phyloP scores from a whole-genome alignment of 2,329 filamentous ascomycete species.

The Xylaria multiplex region DNA sequence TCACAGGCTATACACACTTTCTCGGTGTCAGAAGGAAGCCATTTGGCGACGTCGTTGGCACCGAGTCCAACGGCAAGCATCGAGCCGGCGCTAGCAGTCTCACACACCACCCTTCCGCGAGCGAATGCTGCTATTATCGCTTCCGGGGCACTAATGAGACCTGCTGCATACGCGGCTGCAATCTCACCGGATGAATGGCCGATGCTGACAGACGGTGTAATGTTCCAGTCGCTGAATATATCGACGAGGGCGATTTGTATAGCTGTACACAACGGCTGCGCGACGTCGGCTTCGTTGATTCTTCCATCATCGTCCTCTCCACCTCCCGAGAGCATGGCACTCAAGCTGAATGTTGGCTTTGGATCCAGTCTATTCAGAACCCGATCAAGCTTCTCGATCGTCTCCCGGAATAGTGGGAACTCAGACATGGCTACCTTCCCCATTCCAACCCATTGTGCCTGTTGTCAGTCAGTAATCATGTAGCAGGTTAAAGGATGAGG shows the following conservation, averaged over 20 bases:
- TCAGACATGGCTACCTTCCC: slow-evolving; percentile 37
- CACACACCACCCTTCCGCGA: slow-evolving; percentile 38
- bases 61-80: slow-evolving; percentile 50
- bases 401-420: slow-evolving; percentile 28
- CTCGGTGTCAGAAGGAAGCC: slow-evolving; percentile 31
- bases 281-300: slow-evolving; percentile 40
- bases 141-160: slow-evolving; percentile 41
- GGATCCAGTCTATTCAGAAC: slow-evolving; percentile 29
- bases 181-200: slow-evolving; percentile 56
- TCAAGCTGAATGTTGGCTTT: slow-evolving; percentile 33
- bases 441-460: slow-evolving; percentile 47
- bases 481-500: no score
- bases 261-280: slow-evolving; percentile 56
- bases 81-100: slow-evolving; percentile 35
- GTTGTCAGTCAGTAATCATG: slow-evolving; percentile 11
- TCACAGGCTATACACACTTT: slow-evolving; percentile 52
- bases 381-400: slow-evolving; percentile 33
- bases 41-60: slow-evolving; percentile 40
- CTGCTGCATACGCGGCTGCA: slow-evolving; percentile 54
- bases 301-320: slow-evolving; percentile 21
- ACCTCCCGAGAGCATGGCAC: slow-evolving; percentile 21
- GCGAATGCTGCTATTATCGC: slow-evolving; percentile 43
- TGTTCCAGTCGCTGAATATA: slow-evolving; percentile 50
- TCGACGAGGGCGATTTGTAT: slow-evolving; percentile 57
- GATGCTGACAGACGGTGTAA: slow-evolving; percentile 50